Evolutionary conservation across 352 stramenopile species (phyloP), one percentile per base, ranked within the genome.

Genomic region (Elongisporangium undulatum): DNA sequence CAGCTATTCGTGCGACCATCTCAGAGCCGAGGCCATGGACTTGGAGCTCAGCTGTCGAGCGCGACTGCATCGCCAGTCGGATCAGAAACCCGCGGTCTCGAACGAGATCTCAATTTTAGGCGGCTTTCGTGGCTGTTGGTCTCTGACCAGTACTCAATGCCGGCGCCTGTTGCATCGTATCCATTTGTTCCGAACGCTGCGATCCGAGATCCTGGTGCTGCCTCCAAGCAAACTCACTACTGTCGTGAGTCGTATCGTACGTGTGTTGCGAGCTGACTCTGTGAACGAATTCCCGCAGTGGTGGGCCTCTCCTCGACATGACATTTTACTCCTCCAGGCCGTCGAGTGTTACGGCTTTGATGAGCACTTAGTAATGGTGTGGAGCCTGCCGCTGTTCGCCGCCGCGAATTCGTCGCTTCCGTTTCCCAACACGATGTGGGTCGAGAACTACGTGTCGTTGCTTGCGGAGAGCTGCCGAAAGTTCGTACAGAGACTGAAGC

Each of bases 281-380:
- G 56, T 55, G 2, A 53, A 57, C 20, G 54, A 75, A 13, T 90
- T 80, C 52, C 87, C 87, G 50, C 17, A 29, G 39, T 96, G 87
- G 87, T 96, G 87, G 87, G 79, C 61, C 54, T 82, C 72, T 23
- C 87, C 87, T 9, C 72, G 74, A 10, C 83, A 90, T 58, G 87
- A 96, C 49, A 87, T 92, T 59, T 50, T 92, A 57, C 66, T 96
- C 55, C 66, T 94, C 29, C 87, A 94, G 64, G 85, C 80, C 49
- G 79, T 95, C 19, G 87, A 95, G 57, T 90, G 77, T 60, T 92
- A 87, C 61, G 87, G 87, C 10, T 63, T 96, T 38, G 87, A 94
- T 55, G 73, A 92, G 39, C 72, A 88, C 50, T 49, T 95, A 12
- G 53, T 51, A 5, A 61, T 83, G 9, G 77, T 95, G 24, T 96